Base-by-base conservation (phyloP, 352 stramenopile genomes). In the Phytopythium aichiense region DNA sequence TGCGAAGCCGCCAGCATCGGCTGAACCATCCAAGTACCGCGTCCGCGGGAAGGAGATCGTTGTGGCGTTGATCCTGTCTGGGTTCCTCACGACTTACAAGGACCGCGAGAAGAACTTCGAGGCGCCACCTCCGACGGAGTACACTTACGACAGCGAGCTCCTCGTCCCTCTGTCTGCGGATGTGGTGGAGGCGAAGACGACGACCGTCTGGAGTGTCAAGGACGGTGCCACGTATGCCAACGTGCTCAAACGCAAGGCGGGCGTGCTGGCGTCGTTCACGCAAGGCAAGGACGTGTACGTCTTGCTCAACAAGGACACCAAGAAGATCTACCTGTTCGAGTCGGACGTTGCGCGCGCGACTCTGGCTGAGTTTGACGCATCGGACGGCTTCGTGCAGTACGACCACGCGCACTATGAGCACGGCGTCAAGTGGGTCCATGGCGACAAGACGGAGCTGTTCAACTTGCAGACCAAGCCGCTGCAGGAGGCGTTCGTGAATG, bases 191-290 rank as follows among this genome's bases (percentile, higher is more conserved):
- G 65, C 64, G 16, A 69, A 72, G 55, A 67, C 76, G 42, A 71
- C 55, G 38, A 65, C 66, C 8, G 69, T 80, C 37, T 77, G 69
- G 72, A 73, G 57, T 42, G 69, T 77, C 31, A 53, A 70, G 45
- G 69, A 73, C 33, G 72, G 69, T 15, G 67, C 67, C 45, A 75
- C 69, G 43, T 77, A 73, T 35, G 72, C 69, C 38, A 65, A 73
- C 45, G 64, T 74, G 53, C 59, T 88, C 16, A 88, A 86, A 65
- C 79, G 79, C 52, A 88, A 86, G 67, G 79, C 79, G 18, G 76
- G 79, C 0, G 68, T 86, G n/a, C 66, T 88, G 45, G 69, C 67
- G n/a, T 67, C 68, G 48, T 76, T 88, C 48, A 86, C 74, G 3
- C 65, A 79, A 45, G 79, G 76, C 62, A 86, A 88, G 56, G 79